Percentiles rank a stretch among this genome's conserved stretches.
These are phyloP conservation scores for Thielaviopsis punctulata DNA, from an alignment of 2,329 filamentous ascomycete genomes.

Conservation along the genomic window DNA sequence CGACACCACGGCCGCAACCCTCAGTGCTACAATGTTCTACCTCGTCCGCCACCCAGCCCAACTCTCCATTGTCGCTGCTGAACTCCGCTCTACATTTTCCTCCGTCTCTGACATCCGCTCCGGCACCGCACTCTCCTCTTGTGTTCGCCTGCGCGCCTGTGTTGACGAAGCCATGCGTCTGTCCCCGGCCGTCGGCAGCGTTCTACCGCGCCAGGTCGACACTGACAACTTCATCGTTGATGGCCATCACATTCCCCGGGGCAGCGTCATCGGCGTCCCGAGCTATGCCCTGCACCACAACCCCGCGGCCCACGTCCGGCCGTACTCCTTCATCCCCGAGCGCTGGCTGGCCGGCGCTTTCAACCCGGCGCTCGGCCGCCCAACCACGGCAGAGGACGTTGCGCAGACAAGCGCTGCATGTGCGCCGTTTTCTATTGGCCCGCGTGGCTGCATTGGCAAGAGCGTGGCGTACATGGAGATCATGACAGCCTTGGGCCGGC, in stretches of 20 bases:
- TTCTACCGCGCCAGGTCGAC: conserved; percentile 42
- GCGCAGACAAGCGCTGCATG: conserved; percentile 48
- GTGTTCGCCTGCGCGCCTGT: conserved; percentile 44
- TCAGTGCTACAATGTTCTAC: conserved; percentile 47
- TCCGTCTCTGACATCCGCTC: conserved; percentile 35
- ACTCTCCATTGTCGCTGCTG: conserved; percentile 29
- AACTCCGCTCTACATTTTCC: conserved; percentile 34
- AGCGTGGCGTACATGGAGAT: conserved; percentile 51
- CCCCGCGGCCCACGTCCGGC: conserved; percentile 39
- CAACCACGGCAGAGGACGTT: conserved; percentile 32
- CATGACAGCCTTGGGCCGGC: conserved; percentile 42
- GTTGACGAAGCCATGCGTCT: conserved; percentile 50
- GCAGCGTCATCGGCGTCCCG: conserved; percentile 45
- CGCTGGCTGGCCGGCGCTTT: conserved; percentile 40
- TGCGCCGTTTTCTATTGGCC: conserved; percentile 56
- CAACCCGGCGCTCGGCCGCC: conserved; percentile 21
- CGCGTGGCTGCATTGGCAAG: conserved; percentile 57
- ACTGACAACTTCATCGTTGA: conserved; percentile 36
- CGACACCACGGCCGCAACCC: conserved; percentile 54
- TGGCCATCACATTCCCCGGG: conserved; percentile 35
- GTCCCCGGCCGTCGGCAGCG: conserved; percentile 41
- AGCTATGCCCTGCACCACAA: conserved; percentile 56
- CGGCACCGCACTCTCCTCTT: conserved; percentile 30
- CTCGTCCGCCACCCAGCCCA: conserved; percentile 34
- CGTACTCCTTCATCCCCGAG: conserved; percentile 44